Conservation (phyloP, 2,329 filamentous ascomycete species). For the Nannizziopsis barbatae region DNA sequence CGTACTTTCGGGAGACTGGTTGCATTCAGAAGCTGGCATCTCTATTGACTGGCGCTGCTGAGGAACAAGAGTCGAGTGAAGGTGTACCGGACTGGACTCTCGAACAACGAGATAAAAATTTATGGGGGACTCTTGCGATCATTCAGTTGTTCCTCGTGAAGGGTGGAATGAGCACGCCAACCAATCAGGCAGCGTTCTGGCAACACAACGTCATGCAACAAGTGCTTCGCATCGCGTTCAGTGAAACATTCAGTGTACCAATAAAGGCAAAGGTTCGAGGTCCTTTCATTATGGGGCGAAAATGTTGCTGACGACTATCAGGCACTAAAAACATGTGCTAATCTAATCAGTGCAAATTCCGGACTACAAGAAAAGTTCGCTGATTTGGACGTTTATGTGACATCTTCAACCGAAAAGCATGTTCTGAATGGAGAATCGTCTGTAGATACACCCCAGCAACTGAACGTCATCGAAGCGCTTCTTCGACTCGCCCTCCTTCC, state of each 20-base stretch:
- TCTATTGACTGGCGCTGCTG: slow-evolving; percentile 52
- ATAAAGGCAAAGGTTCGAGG: slow-evolving; percentile 65
- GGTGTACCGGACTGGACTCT: slow-evolving; percentile 64
- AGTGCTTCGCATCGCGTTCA: slow-evolving; percentile 73
- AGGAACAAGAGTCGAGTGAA: slow-evolving; percentile 44
- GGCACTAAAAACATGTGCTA: slow-evolving; percentile 74
- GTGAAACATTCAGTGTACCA: slow-evolving; percentile 55
- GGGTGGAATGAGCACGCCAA: slow-evolving; percentile 66
- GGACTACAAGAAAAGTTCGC: slow-evolving; percentile 80
- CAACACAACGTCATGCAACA: slow-evolving; percentile 69
- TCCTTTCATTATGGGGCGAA: neutral
- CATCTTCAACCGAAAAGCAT: slow-evolving; percentile 22
- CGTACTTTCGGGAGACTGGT: slow-evolving; percentile 82
- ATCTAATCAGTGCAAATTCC: slow-evolving; percentile 73
- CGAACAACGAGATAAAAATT: slow-evolving; percentile 72
- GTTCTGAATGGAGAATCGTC: slow-evolving; percentile 27
- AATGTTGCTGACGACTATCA: slow-evolving; percentile 26
- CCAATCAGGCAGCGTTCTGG: slow-evolving; percentile 80
- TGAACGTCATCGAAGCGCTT: slow-evolving; percentile 89
- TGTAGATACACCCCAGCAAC: slow-evolving; percentile 45
- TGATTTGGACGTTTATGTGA: slow-evolving; percentile 57
- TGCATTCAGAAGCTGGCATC: slow-evolving; percentile 61
- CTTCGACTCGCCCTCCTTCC: slow-evolving; percentile 68
- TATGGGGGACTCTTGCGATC: slow-evolving; percentile 80
- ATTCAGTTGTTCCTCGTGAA: slow-evolving; percentile 72